Base-by-base conservation (phyloP, 371 early-diverging fungal species). In the Rhizomucor pusillus region DNA sequence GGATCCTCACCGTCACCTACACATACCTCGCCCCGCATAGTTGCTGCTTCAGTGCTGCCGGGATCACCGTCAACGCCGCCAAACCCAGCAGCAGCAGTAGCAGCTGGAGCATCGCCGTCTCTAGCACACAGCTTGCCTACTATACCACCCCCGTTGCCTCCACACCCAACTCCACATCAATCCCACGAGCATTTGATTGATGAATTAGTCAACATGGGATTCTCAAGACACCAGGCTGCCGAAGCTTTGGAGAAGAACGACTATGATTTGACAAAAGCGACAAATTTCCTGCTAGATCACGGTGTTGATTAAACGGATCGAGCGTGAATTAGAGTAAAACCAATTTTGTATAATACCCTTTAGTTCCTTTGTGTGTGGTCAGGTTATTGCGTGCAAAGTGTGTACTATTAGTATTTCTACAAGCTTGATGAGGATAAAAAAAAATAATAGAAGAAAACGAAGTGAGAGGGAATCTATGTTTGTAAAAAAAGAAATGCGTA, bases 201-300 rank as follows among this genome's bases (percentile, higher is more conserved):
- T 49, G 84, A 84, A 14, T 61, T 92, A 34, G 69, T 81, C 34
- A 82, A 80, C 54, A 91, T 92, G 91, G 92, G 92, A 0, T 92
- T 92, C 63, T 77, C 86, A 5, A 69, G 78, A n/a, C 75, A 79
- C 10, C 89, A 90, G 62, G 88, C 90, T 18, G 75, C 84, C 11
- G 86, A 85, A 12, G 91, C 92, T 2, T 72, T 92, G 50, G 85
- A 90, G 56, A 89, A 82, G 76, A 89, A 85, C 57, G 89, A 89
- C 48, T 78, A 86, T 60, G 90, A 92, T 62, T 65, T 89, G 44
- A 81, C 79, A 36, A 83, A 84, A 66, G 91, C 92, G 1, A 87
- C 87, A 52, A 91, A 92, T 66, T 90, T 87, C 61, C 69, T 92
- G 44, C 73, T 92, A 56, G 92, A 92, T 69, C 72, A 71, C 62